Conservation (phyloP, 768 basidiomycete species). For the Leccinum pellstonianum region DNA sequence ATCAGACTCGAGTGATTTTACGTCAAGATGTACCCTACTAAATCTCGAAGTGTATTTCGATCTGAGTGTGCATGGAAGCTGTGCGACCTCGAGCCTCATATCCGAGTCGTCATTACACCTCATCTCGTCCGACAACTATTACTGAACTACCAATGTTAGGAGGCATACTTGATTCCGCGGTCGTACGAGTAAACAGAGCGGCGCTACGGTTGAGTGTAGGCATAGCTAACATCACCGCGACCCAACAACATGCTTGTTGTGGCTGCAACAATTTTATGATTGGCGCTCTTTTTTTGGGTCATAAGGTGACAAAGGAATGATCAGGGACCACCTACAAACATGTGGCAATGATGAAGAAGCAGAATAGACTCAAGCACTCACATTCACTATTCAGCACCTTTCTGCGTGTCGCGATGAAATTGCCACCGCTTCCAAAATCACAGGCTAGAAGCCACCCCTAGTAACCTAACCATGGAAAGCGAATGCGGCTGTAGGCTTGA, state of each 20-base stretch:
- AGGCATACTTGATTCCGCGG: neutral
- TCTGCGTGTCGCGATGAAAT: neutral
- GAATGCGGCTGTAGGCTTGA: neutral
- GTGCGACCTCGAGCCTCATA: neutral
- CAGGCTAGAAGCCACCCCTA: neutral
- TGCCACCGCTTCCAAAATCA: neutral
- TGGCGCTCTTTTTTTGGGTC: neutral
- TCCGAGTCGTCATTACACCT: neutral
- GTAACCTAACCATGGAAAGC: neutral
- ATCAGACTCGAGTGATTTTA: conserved; percentile 19
- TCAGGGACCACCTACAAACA: neutral
- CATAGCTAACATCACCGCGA: neutral
- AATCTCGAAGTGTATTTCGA: neutral
- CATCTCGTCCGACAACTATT: neutral
- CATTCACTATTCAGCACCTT: neutral
- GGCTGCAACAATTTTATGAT: neutral
- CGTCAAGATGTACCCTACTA: conserved; percentile 9
- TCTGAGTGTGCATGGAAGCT: neutral
- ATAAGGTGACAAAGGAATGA: neutral
- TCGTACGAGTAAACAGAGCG: neutral
- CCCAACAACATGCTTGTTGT: neutral
- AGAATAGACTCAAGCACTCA: neutral
- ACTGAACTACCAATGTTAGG: neutral
- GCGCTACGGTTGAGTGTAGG: neutral
- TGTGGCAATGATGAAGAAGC: neutral